Percentiles rank a stretch among this genome's conserved stretches.
Evolutionary conservation across 2,329 filamentous ascomycete species (phyloP).

Genomic region (Dactylellina sp.): DNA sequence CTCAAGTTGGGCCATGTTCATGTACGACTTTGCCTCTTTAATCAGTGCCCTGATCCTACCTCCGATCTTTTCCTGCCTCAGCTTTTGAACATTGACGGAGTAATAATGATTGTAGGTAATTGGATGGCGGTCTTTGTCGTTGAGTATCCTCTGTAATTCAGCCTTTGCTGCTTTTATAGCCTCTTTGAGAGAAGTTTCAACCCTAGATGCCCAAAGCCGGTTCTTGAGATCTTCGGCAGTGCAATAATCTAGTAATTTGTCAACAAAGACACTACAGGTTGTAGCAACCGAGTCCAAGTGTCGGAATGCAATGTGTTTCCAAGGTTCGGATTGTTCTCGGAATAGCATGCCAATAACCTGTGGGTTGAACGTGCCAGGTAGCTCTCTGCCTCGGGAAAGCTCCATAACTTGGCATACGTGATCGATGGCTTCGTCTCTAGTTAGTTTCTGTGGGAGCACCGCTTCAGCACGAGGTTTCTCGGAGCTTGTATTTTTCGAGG

Average conservation of each 20-base stretch:
- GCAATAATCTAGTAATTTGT: conserved; percentile 59
- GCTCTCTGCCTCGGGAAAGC: conserved; percentile 61
- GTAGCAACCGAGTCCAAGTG: conserved; percentile 59
- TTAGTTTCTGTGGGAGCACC: conserved; percentile 26
- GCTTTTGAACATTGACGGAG: conserved; percentile 32
- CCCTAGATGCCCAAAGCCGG: conserved; percentile 53
- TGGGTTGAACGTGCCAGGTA: conserved; percentile 62
- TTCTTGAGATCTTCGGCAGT: conserved; percentile 58
- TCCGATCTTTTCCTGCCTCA: conserved; percentile 20
- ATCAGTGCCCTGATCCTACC: conserved; percentile 12
- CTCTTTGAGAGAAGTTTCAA: conserved; percentile 30
- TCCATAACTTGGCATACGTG: conserved; percentile 57
- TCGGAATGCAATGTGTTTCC: conserved; percentile 61
- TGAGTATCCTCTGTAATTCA: conserved; percentile 39
- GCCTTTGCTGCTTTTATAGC: conserved; percentile 17
- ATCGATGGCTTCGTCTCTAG: conserved; percentile 33
- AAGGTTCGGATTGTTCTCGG: conserved; percentile 62
- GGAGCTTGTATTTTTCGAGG: conserved; percentile 20
- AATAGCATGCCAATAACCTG: conserved; percentile 62
- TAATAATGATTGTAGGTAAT: conserved; percentile 45
- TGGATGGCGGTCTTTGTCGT: conserved; percentile 47
- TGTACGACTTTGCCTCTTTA: conserved; percentile 14
- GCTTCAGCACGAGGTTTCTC: conserved; percentile 13
- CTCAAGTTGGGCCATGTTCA: conserved; percentile 11
- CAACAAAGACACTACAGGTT: conserved; percentile 60